These are phyloP conservation scores for Tubosaeta sp. DNA, from an alignment of 768 basidiomycete species.

Conservation along the genomic window DNA sequence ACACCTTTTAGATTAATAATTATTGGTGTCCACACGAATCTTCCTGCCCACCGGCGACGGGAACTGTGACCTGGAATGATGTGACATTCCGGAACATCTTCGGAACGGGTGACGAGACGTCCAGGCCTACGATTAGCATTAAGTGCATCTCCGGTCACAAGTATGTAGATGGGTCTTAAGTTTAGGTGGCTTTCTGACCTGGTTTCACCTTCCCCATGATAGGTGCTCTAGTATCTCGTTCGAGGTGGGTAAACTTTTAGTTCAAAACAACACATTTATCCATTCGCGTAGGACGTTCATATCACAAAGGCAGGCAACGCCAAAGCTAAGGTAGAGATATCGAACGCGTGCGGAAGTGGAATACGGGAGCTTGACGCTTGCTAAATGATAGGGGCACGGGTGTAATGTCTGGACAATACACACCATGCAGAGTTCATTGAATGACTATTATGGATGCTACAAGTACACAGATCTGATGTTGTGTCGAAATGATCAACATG, in stretches of 20 bases:
- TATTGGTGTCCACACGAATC: conserved; percentile 4
- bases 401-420: background rate
- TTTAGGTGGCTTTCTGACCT: background rate
- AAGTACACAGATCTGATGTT: conserved; percentile 3
- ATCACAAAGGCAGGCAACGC: conserved; percentile 1
- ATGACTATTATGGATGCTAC: conserved; percentile 6
- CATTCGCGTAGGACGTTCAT: conserved; percentile 1
- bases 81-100: conserved; percentile 5
- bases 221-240: conserved; percentile 6
- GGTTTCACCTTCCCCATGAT: background rate
- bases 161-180: background rate
- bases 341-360: conserved; percentile 8
- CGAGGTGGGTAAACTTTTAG: conserved; percentile 4
- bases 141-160: background rate
- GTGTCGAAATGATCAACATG: background rate
- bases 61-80: conserved; percentile 6
- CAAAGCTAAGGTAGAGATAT: background rate
- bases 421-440: background rate
- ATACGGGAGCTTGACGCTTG: background rate
- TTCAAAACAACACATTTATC: background rate
- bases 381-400: background rate
- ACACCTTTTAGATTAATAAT: background rate
- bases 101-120: conserved; percentile 4
- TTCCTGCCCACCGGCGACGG: background rate
- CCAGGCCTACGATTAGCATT: conserved; percentile 1